A percentile compares a stretch with the other conserved stretches of the same genome.
Conservation (phyloP, 2,329 filamentous ascomycete species). For the Hypoxylon sp. region DNA sequence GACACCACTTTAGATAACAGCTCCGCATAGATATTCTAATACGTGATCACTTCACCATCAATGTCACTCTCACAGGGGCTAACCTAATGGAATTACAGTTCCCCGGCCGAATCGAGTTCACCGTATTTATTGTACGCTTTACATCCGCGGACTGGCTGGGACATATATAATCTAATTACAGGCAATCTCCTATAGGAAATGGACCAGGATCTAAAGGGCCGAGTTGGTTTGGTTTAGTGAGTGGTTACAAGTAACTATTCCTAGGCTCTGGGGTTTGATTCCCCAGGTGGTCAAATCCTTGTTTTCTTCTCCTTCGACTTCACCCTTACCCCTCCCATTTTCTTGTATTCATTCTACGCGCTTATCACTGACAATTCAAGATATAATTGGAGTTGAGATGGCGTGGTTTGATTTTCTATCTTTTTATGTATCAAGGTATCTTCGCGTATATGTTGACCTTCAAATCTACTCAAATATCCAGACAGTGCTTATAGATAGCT, state of each 20-base stretch:
- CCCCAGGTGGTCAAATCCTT: neutral
- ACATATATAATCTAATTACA: neutral
- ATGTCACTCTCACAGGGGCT: neutral
- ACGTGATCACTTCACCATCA: neutral
- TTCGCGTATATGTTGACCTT: neutral
- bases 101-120: neutral
- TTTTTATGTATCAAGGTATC: neutral
- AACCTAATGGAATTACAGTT: too few relatives aligned
- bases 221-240: neutral
- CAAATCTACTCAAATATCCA: neutral
- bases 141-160: neutral
- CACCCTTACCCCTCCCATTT: neutral
- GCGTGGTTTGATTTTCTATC: neutral
- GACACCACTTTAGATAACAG: neutral
- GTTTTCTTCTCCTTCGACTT: neutral
- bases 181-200: too few relatives aligned
- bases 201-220: neutral
- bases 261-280: conserved; percentile 3
- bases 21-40: neutral
- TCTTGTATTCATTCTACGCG: neutral
- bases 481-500: too few relatives aligned
- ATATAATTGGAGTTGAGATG: neutral
- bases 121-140: neutral
- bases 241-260: neutral
- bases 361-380: neutral